Conservation (phyloP, 129 eudicot species). For the Helianthus tuberosus region DNA sequence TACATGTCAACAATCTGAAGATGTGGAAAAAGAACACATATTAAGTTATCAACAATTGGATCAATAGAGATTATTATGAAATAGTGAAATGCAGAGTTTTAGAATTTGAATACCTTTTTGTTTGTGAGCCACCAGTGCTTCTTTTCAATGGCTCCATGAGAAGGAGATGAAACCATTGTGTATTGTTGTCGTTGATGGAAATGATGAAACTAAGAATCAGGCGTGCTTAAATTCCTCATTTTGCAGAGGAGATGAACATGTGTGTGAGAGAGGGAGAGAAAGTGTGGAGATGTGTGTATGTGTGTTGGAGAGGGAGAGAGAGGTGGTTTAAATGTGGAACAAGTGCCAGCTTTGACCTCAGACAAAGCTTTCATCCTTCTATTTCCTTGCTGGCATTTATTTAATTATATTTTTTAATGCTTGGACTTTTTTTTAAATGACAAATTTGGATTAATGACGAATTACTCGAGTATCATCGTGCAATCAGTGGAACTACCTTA, state of each 20-base stretch:
- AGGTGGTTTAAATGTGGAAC: slow-evolving; percentile 37
- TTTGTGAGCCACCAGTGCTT: slow-evolving; percentile 94
- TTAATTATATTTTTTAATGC: not conserved
- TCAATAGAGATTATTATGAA: not conserved
- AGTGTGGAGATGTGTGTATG: slow-evolving; percentile 2
- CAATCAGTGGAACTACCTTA: too few relatives aligned
- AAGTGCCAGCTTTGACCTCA: slow-evolving; percentile 86
- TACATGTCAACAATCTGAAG: slow-evolving; percentile 73
- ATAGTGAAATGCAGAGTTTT: not conserved
- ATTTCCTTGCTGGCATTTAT: slow-evolving; percentile 73
- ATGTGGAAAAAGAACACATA: not conserved
- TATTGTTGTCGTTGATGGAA: not conserved
- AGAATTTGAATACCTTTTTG: slow-evolving; percentile 48
- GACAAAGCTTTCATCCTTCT: slow-evolving; percentile 74
- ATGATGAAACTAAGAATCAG: slow-evolving; percentile 23
- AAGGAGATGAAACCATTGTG: slow-evolving; percentile 61
- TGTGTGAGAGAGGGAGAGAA: slow-evolving; percentile 3
- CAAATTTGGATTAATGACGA: too few relatives aligned
- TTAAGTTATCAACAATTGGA: not conserved
- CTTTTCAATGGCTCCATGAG: slow-evolving; percentile 60
- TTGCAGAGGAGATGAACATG: slow-evolving; percentile 2
- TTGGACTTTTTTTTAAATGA: too few relatives aligned
- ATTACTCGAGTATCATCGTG: too few relatives aligned
- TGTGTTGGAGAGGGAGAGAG: slow-evolving; percentile 19
- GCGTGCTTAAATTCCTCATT: slow-evolving; percentile 11